Percentiles rank a stretch among this genome's conserved stretches.
These are phyloP conservation scores for Bipolaris victoriae DNA, from an alignment of 2,329 filamentous ascomycete genomes.

Conservation along the genomic window DNA sequence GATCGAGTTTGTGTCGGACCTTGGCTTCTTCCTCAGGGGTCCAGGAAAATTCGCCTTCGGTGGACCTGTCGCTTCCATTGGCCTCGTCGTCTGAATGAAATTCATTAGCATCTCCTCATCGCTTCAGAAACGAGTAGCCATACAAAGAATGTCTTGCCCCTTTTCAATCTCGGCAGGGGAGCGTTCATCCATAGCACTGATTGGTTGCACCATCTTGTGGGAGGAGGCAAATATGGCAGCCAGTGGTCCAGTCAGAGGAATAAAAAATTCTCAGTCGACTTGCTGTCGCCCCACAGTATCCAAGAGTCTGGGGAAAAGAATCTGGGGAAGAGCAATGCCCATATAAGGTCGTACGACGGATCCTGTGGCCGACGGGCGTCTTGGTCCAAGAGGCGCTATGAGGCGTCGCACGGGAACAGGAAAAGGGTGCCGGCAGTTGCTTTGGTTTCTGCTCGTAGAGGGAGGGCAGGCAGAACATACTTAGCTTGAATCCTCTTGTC, in stretches of 20 bases:
- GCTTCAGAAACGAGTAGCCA: neutral
- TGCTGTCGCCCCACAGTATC: conserved; percentile 27
- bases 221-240: neutral
- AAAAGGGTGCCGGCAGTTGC: conserved; percentile 39
- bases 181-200: conserved; percentile 7
- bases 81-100: conserved; percentile 28
- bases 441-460: conserved; percentile 18
- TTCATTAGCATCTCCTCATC: conserved; percentile 11
- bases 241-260: conserved; percentile 3
- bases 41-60: conserved; percentile 52
- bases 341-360: conserved; percentile 36
- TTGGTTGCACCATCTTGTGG: conserved; percentile 16
- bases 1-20: conserved; percentile 61
- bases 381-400: conserved; percentile 11
- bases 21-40: conserved; percentile 58
- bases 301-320: conserved; percentile 32
- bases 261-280: conserved; percentile 12
- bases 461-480: conserved; percentile 20
- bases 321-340: conserved; percentile 38
- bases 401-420: conserved; percentile 21
- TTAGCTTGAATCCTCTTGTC: conserved; percentile 27
- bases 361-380: conserved; percentile 16
- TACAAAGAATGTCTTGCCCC: conserved; percentile 33
- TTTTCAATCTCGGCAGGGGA: conserved; percentile 25
- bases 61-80: conserved; percentile 38